Evolutionary conservation across 2,329 filamentous ascomycete species (phyloP).

Genomic region (Xylariales sp.): DNA sequence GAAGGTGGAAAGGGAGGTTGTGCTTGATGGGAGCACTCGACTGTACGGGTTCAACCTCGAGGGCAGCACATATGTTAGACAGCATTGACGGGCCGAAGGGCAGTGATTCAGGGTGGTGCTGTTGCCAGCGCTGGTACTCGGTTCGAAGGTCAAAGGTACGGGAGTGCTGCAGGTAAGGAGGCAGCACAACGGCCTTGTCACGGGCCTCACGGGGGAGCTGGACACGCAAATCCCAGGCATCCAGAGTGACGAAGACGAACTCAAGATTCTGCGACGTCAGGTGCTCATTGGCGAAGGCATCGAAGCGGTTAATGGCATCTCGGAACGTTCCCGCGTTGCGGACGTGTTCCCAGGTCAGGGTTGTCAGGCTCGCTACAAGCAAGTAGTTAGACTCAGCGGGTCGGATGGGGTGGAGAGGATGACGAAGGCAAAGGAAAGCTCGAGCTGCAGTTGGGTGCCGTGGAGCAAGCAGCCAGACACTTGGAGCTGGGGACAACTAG

Average conservation of each 20-base stretch:
- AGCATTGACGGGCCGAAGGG: slow-evolving; percentile 94
- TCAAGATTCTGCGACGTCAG: slow-evolving; percentile 87
- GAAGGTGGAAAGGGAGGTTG: slow-evolving; percentile 95
- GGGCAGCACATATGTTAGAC: slow-evolving; percentile 94
- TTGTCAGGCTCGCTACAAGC: slow-evolving; percentile 82
- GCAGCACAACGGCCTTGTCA: slow-evolving; percentile 95
- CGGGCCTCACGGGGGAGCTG: slow-evolving; percentile 96
- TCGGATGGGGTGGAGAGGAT: slow-evolving; percentile 4
- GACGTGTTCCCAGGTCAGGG: slow-evolving; percentile 98
- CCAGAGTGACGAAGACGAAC: slow-evolving; percentile 97
- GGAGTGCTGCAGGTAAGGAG: slow-evolving; percentile 95
- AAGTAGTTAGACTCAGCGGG: slow-evolving; percentile 1
- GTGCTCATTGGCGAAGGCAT: slow-evolving; percentile 89
- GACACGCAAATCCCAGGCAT: slow-evolving; percentile 96
- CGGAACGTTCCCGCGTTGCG: slow-evolving; percentile 95
- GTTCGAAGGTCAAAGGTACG: slow-evolving; percentile 94
- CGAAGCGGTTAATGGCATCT: slow-evolving; percentile 93
- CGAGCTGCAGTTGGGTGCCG: no score
- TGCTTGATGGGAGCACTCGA: slow-evolving; percentile 98
- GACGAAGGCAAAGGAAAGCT: background rate
- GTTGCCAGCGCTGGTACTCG: slow-evolving; percentile 98
- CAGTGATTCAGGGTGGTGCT: slow-evolving; percentile 94
- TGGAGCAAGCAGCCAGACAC: no score
- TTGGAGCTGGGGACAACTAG: background rate
- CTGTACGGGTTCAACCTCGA: slow-evolving; percentile 97